Base-by-base conservation (phyloP, 176 grass and related monocot species). In the Oryza glumipatula region DNA sequence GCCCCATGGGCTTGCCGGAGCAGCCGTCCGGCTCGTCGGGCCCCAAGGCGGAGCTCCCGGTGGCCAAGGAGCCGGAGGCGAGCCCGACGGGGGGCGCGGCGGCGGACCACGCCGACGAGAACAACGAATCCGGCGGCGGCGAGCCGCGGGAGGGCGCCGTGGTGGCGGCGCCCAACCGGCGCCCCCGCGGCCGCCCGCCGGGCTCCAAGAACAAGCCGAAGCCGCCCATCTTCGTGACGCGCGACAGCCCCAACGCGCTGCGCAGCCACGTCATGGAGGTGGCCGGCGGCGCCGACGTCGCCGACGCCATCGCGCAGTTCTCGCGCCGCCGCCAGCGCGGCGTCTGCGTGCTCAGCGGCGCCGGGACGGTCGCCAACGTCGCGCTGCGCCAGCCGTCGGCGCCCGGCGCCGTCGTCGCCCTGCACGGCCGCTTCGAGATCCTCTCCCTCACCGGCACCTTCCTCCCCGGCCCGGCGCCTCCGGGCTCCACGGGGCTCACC, bases 151-250 rank as follows among this genome's bases (percentile, higher is more conserved):
- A 98, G 54, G 86, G 90, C 15, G 92, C 91, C 11, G 68, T 91
- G 77, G 82, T 95, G 1, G 68, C 21, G 1, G 83, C 90, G 10
- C 88, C 89, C 32, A 90, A 77, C 88, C 89, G 95, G 33, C 86
- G 92, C 16, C 95, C 95, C 10, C 93, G 95, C 1, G 95, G 95
- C 47, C 87, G 95, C 1, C 95, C 95, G 19, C 93, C 91, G n/a
- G 95, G 95, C 0, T 98, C 95, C 45, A 98, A 95, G 93, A 98
- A 98, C 91, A 98, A 98, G 78, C 89, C 95, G 0, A 98, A 98
- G 91, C 91, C 95, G 23, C 95, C 95, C 85, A 95, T 98, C 78
- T 98, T 98, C 71, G 87, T 98, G 44, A 95, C 95, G 13, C 93
- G 93, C 15, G 95, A 95, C 81, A 95, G 95, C 87, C 95, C 95